These are phyloP conservation scores for Coemansia sp. DNA, from an alignment of 192 early-diverging fungal genomes.

Conservation along the genomic window DNA sequence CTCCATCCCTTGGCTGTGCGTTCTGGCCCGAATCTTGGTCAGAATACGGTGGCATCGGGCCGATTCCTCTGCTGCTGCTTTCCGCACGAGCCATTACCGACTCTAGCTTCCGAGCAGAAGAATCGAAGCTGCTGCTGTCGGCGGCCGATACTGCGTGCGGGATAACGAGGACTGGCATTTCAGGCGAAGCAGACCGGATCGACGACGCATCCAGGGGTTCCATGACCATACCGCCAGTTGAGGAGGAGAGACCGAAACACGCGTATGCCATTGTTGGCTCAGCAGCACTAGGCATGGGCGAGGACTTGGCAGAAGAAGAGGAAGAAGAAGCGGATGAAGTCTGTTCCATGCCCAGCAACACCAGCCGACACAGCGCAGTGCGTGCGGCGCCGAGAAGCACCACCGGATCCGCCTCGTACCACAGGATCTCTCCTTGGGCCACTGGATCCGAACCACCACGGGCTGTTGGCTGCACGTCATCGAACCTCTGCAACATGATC, in stretches of 20 bases:
- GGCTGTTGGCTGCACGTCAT: constrained; percentile 17
- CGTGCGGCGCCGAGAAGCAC: constrained; percentile 24
- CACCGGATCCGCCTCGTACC: constrained; percentile 40
- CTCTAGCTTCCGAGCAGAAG: too few relatives aligned
- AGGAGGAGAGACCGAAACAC: too few relatives aligned
- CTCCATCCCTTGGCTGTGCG: too few relatives aligned
- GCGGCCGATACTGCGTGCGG: background rate
- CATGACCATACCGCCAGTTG: background rate
- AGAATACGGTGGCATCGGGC: too few relatives aligned
- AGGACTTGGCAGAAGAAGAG: too few relatives aligned
- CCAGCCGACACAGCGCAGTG: constrained; percentile 23
- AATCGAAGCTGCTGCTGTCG: too few relatives aligned
- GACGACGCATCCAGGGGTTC: background rate
- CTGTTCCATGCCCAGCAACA: constrained; percentile 20
- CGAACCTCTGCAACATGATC: constrained; percentile 38
- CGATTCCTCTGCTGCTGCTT: too few relatives aligned
- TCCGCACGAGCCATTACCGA: too few relatives aligned
- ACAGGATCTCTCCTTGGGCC: background rate
- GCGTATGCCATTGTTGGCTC: too few relatives aligned
- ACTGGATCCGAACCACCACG: background rate
- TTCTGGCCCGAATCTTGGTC: too few relatives aligned
- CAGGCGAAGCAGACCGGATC: constrained; percentile 30
- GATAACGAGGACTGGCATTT: constrained; percentile 45
- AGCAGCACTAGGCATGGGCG: too few relatives aligned
- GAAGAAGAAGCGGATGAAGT: too few relatives aligned